Percentiles rank a stretch among this genome's conserved stretches.
phyloP scores from a whole-genome alignment of 2,329 filamentous ascomycete species.

The Dothideomycetes sp. region DNA sequence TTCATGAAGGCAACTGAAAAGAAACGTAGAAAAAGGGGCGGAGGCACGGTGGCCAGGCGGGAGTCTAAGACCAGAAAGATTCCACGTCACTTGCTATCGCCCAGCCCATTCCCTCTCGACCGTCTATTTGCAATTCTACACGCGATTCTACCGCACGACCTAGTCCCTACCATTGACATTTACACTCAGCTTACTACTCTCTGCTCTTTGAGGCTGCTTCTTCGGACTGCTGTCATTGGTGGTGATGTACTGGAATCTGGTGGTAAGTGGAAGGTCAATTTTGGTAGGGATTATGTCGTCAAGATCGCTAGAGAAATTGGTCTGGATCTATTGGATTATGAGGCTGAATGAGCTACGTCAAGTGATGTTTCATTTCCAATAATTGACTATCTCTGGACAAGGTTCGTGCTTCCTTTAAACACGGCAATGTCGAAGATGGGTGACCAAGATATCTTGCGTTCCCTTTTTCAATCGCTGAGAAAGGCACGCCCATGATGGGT shows the following conservation, averaged over 20 bases:
- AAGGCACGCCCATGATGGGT: no score
- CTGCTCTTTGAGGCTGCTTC: constrained; percentile 56
- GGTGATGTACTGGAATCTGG: constrained; percentile 57
- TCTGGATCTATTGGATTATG: constrained; percentile 69
- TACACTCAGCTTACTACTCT: constrained; percentile 56
- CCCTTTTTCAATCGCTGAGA: no score
- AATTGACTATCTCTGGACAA: no score
- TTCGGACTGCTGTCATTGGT: constrained; percentile 48
- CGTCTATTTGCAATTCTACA: constrained; percentile 68
- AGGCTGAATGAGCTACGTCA: constrained; percentile 46
- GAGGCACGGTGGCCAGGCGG: constrained; percentile 28
- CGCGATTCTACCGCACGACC: constrained; percentile 44
- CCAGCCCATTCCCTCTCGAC: constrained; percentile 67
- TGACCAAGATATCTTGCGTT: no score
- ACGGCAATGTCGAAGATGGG: no score
- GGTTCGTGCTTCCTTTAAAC: no score
- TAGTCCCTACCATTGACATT: constrained; percentile 35
- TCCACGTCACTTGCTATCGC: constrained; percentile 63
- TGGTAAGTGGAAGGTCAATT: constrained; percentile 66
- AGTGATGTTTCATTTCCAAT: neutral
- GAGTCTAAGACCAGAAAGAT: constrained; percentile 52
- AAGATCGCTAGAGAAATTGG: constrained; percentile 61
- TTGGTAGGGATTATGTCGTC: constrained; percentile 66
- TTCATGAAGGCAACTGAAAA: constrained; percentile 60
- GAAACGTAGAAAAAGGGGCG: constrained; percentile 38